Evolutionary conservation across 2,329 filamentous ascomycete species (phyloP), one percentile per base, ranked within the genome.

Genomic region (Hypoxylon sp.): DNA sequence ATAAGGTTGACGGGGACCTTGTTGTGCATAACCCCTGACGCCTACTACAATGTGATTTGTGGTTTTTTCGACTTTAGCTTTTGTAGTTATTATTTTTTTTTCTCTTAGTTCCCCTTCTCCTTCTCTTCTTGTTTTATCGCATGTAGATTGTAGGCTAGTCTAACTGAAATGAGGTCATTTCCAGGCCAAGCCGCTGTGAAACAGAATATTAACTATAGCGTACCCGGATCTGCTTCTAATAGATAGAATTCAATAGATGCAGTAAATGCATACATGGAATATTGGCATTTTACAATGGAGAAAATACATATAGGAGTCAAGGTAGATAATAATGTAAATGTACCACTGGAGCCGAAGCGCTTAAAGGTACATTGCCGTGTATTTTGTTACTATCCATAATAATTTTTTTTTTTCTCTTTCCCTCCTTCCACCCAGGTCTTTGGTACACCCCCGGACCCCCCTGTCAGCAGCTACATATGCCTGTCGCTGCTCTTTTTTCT

Each of bases 341-440:
- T 56, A 65, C 17, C 39, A 44, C 27, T 47, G 39, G 37, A 60
- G 58, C 53, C 58, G 62, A 67, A 67, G 58, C 62, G 55, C 53
- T 66, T 48, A 51, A 53, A 46, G 24, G 15, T 55, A 29, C 32
- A n/a, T 21, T n/a, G 19, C 17, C 21, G 37, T 51, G 46, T 37
- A 29, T 46, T 60, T 57, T 64, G 51, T 60, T 44, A 37, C 35
- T 58, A 21, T 11, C 2, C 2, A 6, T 47, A 15, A 56, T 24
- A 35, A 17, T 51, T 39, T 56, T 52, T 53, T 50, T 59, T 51
- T 51, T 35, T 58, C 13, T 13, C 48, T 19, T 21, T 10, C 11
- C 17, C 32, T 42, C 51, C 54, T 69, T 67, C 57, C 71, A 71
- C 66, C 71, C 71, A 73, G 69, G 69, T 71, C 64, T 69, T 71